phyloP scores from a whole-genome alignment of 441 rosid species.

The Arabidopsis lyrata region DNA sequence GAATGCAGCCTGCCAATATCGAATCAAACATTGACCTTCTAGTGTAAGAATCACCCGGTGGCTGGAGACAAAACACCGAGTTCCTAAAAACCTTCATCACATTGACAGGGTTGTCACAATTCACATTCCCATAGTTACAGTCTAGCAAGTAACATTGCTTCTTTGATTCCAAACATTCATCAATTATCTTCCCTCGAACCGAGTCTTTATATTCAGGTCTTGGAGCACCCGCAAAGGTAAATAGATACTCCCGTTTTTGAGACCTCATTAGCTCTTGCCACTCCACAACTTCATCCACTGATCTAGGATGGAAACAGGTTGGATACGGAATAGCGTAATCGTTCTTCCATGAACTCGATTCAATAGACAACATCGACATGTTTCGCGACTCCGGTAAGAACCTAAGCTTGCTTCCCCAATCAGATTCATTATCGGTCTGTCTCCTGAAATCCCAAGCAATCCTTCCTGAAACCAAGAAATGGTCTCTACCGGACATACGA shows the following conservation, averaged over 20 bases:
- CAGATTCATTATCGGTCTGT: constrained; percentile 59
- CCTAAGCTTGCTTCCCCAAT: constrained; percentile 85
- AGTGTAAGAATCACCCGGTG: constrained; percentile 86
- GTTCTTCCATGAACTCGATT: constrained; percentile 72
- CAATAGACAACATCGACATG: constrained; percentile 79
- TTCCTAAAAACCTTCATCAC: constrained; percentile 67
- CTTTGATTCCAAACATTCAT: constrained; percentile 67
- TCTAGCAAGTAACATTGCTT: constrained; percentile 68
- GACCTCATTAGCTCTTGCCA: constrained; percentile 71
- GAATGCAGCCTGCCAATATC: constrained; percentile 85
- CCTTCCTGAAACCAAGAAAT: constrained; percentile 80
- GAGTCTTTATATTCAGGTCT: constrained; percentile 66
- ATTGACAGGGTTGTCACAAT: constrained; percentile 68
- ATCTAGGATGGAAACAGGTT: constrained; percentile 80
- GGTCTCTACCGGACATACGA: constrained; percentile 76
- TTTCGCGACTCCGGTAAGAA: constrained; percentile 67
- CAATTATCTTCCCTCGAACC: constrained; percentile 70
- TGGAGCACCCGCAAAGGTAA: constrained; percentile 84
- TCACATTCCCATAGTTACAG: constrained; percentile 63
- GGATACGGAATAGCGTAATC: constrained; percentile 88
- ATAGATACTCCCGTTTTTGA: constrained; percentile 58
- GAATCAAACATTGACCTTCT: constrained; percentile 82
- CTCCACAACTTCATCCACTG: constrained; percentile 50
- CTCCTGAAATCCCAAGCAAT: constrained; percentile 87
- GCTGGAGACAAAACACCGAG: constrained; percentile 84